Evolutionary conservation across 164 flowering plant species (phyloP).

Genomic region (Pachysandra terminalis): DNA sequence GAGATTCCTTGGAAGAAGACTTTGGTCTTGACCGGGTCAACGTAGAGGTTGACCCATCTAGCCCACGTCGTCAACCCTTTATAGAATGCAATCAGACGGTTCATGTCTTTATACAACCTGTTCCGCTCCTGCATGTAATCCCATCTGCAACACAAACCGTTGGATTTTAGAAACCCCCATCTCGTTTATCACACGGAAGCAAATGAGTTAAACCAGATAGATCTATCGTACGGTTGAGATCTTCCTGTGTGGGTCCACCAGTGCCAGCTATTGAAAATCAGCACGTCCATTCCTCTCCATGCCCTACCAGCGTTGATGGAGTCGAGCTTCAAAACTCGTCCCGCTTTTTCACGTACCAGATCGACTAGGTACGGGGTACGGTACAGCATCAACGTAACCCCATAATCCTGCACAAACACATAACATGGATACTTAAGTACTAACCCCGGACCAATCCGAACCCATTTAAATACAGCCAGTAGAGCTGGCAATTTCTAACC

Average conservation of each 20-base stretch:
- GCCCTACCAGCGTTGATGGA: slow-evolving; percentile 49
- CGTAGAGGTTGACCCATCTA: slow-evolving; percentile 60
- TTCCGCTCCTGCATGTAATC: slow-evolving; percentile 56
- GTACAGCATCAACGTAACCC: slow-evolving; percentile 39
- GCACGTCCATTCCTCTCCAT: slow-evolving; percentile 72
- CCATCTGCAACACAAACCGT: slow-evolving; percentile 52
- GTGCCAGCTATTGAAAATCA: slow-evolving; percentile 85
- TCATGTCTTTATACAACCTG: slow-evolving; percentile 53
- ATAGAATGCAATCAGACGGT: slow-evolving; percentile 61
- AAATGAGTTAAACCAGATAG: not conserved
- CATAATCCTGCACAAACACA: slow-evolving; percentile 50
- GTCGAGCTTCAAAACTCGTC: slow-evolving; percentile 51
- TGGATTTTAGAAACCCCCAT: not conserved
- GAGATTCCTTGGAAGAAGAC: slow-evolving; percentile 92
- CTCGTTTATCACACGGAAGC: not conserved
- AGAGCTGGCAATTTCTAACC: too few species aligned
- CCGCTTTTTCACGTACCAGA: slow-evolving; percentile 37
- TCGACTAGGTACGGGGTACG: slow-evolving; percentile 68
- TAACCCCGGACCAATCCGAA: too few species aligned
- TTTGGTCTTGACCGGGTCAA: slow-evolving; percentile 56
- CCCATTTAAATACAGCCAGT: too few species aligned
- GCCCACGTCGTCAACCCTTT: slow-evolving; percentile 85
- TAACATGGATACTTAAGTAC: too few species aligned
- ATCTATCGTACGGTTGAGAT: slow-evolving; percentile 50
- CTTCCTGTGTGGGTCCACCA: slow-evolving; percentile 92